Conservation (phyloP, 352 stramenopile species). For the Thalassiosira allenii region DNA sequence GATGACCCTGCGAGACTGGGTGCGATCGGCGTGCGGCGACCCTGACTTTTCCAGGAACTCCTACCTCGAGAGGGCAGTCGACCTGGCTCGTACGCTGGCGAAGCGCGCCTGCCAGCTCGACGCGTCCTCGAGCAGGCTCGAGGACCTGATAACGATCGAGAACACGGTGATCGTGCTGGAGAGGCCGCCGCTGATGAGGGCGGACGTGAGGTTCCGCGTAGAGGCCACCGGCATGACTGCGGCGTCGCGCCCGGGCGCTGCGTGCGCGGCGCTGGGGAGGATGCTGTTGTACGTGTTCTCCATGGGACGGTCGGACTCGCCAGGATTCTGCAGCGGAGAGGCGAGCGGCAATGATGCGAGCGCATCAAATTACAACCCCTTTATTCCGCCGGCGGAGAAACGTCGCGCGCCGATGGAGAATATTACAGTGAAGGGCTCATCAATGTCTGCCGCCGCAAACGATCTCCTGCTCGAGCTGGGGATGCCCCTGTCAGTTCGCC, state of each 20-base stretch:
- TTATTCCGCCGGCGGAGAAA: slow-evolving; percentile 4
- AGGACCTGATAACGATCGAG: background rate
- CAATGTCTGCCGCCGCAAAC: slow-evolving; percentile 5
- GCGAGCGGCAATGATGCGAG: too few species aligned
- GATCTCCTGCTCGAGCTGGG: slow-evolving; percentile 5
- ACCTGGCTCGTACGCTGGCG: background rate
- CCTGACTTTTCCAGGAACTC: background rate
- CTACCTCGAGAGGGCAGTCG: slow-evolving; percentile 2
- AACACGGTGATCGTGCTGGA: background rate
- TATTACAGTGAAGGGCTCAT: background rate
- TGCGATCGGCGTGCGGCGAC: background rate
- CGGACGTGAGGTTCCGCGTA: background rate
- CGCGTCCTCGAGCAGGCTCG: too few species aligned
- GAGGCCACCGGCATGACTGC: background rate
- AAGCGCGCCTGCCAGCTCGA: too few species aligned
- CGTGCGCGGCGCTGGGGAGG: slow-evolving; percentile 17
- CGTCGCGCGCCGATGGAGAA: background rate
- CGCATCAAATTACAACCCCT: too few species aligned
- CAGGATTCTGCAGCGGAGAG: background rate
- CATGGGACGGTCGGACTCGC: background rate
- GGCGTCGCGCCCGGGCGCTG: too few species aligned
- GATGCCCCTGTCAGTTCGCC: slow-evolving; percentile 18
- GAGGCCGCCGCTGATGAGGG: background rate
- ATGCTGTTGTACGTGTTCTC: slow-evolving; percentile 32
- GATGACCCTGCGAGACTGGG: background rate